These are phyloP conservation scores for Suillus hirtellus DNA, from an alignment of 768 basidiomycete species.

Conservation along the genomic window DNA sequence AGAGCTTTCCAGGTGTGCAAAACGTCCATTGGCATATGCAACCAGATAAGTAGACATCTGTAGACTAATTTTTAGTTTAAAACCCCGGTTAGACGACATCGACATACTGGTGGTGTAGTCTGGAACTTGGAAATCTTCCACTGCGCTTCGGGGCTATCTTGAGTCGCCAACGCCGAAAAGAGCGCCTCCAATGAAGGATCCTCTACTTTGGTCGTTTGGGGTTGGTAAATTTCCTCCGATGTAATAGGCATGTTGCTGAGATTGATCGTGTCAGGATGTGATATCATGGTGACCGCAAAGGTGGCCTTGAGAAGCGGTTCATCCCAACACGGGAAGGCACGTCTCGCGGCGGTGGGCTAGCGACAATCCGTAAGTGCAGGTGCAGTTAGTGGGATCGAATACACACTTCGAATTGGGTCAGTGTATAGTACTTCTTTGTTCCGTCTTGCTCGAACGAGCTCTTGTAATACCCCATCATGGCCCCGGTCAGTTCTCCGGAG, in stretches of 20 bases:
- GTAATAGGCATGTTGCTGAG: constrained; percentile 85
- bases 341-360: constrained; percentile 83
- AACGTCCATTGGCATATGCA: constrained; percentile 82
- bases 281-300: constrained; percentile 74
- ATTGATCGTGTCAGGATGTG: constrained; percentile 71
- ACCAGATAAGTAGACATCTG: constrained; percentile 88
- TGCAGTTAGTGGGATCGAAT: not conserved
- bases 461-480: constrained; percentile 85
- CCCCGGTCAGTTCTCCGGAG: constrained; percentile 62
- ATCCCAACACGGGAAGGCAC: constrained; percentile 89
- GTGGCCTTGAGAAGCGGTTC: constrained; percentile 90
- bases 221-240: constrained; percentile 53
- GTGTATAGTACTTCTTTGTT: constrained; percentile 63
- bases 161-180: constrained; percentile 40
- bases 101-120: constrained; percentile 66
- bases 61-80: not conserved
- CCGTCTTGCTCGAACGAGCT: constrained; percentile 64
- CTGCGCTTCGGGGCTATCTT: constrained; percentile 35
- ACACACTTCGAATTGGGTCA: constrained; percentile 87
- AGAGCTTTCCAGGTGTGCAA: constrained; percentile 69
- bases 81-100: not conserved
- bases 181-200: constrained; percentile 41
- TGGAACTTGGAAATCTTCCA: constrained; percentile 88
- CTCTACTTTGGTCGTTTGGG: constrained; percentile 30
- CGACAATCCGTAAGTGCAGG: constrained; percentile 1